These are phyloP conservation scores for Syncephalis plumigaleata DNA, from an alignment of 371 early-diverging fungal species.

Conservation along the genomic window DNA sequence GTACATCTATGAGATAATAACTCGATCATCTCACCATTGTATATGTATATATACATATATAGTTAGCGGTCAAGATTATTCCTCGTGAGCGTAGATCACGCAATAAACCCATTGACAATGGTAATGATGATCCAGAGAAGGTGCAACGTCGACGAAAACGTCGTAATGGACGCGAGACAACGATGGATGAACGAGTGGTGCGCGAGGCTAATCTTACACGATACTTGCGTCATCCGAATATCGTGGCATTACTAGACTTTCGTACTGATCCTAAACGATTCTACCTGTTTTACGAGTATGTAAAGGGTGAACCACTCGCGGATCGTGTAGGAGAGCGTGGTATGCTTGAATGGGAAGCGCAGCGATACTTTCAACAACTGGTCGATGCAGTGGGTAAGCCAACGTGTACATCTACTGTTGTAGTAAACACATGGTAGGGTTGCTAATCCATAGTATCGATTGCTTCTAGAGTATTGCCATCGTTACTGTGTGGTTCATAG, in stretches of 20 bases:
- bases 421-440: too few relatives aligned
- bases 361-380: slow-evolving; percentile 5
- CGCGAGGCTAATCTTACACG: slow-evolving; percentile 7
- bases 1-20: background rate
- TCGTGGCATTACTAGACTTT: slow-evolving; percentile 4
- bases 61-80: slow-evolving; percentile 8
- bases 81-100: background rate
- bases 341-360: background rate
- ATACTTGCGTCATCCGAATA: slow-evolving; percentile 2
- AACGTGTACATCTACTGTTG: too few relatives aligned
- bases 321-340: slow-evolving; percentile 6
- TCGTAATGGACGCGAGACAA: background rate
- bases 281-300: slow-evolving; percentile 6
- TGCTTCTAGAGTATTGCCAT: slow-evolving; percentile 2
- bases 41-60: background rate
- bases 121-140: too few relatives aligned
- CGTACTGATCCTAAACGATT: slow-evolving; percentile 3
- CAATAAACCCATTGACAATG: too few relatives aligned
- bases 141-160: too few relatives aligned
- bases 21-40: background rate
- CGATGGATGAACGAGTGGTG: slow-evolving; percentile 3
- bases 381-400: slow-evolving; percentile 3
- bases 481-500: slow-evolving; percentile 4
- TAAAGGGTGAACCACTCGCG: slow-evolving; percentile 2
- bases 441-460: background rate